Conservation (phyloP, 257 asterid genomes). For the Solanum chaucha region DNA sequence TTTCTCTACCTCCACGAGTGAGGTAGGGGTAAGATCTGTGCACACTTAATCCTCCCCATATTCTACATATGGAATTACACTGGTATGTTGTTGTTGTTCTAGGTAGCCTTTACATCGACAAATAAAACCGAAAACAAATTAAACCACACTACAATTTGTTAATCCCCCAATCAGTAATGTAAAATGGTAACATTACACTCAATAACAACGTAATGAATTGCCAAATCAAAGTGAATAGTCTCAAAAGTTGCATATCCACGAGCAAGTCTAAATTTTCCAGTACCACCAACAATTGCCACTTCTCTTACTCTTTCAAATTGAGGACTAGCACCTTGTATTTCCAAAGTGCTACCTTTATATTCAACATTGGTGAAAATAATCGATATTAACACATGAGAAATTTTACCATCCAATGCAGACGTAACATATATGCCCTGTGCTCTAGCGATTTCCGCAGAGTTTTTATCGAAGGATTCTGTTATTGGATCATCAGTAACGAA, state of each 20-base stretch:
- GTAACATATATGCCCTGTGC: constrained; percentile 25
- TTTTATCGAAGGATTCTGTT: constrained; percentile 16
- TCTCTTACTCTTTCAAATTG: constrained; percentile 42
- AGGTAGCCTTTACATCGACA: not conserved
- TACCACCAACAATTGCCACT: constrained; percentile 54
- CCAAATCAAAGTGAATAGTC: constrained; percentile 27
- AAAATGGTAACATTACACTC: constrained; percentile 25
- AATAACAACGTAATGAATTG: constrained; percentile 20
- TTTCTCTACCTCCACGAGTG: not conserved
- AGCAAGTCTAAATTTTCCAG: constrained; percentile 44
- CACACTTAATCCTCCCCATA: not conserved
- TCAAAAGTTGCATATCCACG: constrained; percentile 43
- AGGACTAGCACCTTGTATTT: constrained; percentile 38
- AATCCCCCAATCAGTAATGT: constrained; percentile 5
- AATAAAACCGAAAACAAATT: not conserved
- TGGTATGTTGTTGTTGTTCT: not conserved
- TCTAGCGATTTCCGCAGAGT: constrained; percentile 26
- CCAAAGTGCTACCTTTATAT: constrained; percentile 34
- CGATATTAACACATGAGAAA: constrained; percentile 34
- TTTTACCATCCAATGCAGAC: constrained; percentile 43
- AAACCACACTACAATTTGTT: not conserved
- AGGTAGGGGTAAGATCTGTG: not conserved
- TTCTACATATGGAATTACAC: accelerated
- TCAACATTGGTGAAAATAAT: constrained; percentile 25
- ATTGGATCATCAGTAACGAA: constrained; percentile 40